Percentiles rank a stretch among this genome's conserved stretches.
Evolutionary conservation across 1,139 yeast genomes (phyloP).

Genomic region (Scheffersomyces quercinus): DNA sequence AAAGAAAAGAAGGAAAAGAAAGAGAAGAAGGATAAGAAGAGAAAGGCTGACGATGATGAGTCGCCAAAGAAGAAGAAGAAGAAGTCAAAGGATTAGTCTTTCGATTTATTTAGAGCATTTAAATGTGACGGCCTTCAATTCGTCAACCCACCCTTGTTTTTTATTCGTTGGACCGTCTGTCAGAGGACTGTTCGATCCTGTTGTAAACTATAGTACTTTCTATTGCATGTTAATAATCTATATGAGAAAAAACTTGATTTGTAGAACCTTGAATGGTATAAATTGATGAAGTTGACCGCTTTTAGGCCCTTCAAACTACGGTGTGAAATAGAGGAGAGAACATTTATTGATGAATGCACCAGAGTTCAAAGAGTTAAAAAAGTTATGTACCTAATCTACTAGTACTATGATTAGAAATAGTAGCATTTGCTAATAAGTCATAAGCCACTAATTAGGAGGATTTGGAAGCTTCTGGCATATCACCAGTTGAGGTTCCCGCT

Average conservation of each 20-base stretch:
- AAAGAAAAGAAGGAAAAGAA: constrained; percentile 57
- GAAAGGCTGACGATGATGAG: constrained; percentile 52
- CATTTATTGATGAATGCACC: constrained; percentile 1
- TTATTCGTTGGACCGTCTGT: neutral
- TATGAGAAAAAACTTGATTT: neutral
- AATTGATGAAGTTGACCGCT: no score
- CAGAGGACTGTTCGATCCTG: constrained; percentile 1
- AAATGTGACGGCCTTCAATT: neutral
- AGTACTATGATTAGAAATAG: no score
- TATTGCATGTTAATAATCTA: constrained; percentile 15
- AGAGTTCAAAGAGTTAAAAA: no score
- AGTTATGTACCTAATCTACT: no score
- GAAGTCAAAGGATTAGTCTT: constrained; percentile 19
- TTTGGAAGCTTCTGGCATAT: no score
- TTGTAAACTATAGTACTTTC: constrained; percentile 17
- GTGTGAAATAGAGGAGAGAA: no score
- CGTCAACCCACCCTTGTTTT: constrained; percentile 2
- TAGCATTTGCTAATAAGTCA: no score
- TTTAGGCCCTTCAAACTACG: no score
- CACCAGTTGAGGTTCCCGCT: no score
- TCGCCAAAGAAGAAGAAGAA: constrained; percentile 19
- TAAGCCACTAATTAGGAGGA: no score
- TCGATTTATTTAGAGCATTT: no score
- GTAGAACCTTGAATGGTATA: no score
- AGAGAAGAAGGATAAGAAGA: constrained; percentile 54